Percentiles rank a stretch among this genome's conserved stretches.
These are phyloP conservation scores for Hypsizygus marmoreus DNA, from an alignment of 768 basidiomycete species.

Conservation along the genomic window DNA sequence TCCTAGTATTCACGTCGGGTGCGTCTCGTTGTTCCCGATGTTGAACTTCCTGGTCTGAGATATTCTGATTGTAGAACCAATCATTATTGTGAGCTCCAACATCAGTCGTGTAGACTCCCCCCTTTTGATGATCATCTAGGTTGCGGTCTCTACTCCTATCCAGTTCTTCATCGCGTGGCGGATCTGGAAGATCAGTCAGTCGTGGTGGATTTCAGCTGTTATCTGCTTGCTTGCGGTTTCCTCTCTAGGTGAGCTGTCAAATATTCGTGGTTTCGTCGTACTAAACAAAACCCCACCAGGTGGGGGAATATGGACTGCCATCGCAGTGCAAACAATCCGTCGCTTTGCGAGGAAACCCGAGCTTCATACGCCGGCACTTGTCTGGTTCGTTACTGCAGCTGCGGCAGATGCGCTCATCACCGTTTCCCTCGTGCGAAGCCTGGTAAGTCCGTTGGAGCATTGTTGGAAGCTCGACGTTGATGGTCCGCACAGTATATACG, in stretches of 20 bases:
- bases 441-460: slow-evolving; percentile 31
- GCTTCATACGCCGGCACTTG: slow-evolving; percentile 29
- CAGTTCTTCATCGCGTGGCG: slow-evolving; percentile 50
- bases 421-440: slow-evolving; percentile 33
- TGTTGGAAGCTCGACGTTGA: neutral
- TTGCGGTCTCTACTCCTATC: slow-evolving; percentile 43
- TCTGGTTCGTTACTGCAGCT: slow-evolving; percentile 47
- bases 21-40: slow-evolving; percentile 15
- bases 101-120: neutral
- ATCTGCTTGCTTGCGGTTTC: slow-evolving; percentile 32
- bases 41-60: neutral
- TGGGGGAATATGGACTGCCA: slow-evolving; percentile 30
- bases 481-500: slow-evolving; percentile 28
- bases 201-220: slow-evolving; percentile 31
- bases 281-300: no score
- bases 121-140: slow-evolving; percentile 15
- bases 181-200: slow-evolving; percentile 41
- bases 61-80: slow-evolving; percentile 29
- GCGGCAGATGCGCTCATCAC: slow-evolving; percentile 50
- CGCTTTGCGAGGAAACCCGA: slow-evolving; percentile 24
- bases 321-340: slow-evolving; percentile 21
- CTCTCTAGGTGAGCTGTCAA: neutral
- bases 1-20: no score
- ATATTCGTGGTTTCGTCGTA: no score
- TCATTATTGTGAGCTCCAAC: neutral